Evolutionary conservation across 2,329 filamentous ascomycete species (phyloP).

Genomic region (Pseudodiploospora longispora): DNA sequence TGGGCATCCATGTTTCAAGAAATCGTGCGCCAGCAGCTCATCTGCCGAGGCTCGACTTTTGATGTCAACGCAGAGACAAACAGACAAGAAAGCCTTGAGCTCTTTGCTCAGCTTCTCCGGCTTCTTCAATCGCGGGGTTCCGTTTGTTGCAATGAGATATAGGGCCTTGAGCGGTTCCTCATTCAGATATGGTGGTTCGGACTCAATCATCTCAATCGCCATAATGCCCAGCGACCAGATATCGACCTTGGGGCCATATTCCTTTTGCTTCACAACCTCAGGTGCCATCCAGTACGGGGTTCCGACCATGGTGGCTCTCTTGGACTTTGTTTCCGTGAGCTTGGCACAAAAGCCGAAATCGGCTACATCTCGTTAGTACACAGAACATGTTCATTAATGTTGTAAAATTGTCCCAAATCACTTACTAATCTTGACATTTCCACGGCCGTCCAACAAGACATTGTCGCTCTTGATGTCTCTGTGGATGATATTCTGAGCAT

Average conservation of each 20-base stretch:
- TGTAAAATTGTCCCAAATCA: slow-evolving; percentile 16
- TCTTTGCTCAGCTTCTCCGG: slow-evolving; percentile 97
- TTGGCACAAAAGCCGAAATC: slow-evolving; percentile 99
- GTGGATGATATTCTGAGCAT: slow-evolving; percentile 95
- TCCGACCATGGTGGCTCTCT: slow-evolving; percentile 98
- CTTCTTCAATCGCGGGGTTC: slow-evolving; percentile 93
- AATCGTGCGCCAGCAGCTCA: slow-evolving; percentile 86
- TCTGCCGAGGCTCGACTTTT: slow-evolving; percentile 86
- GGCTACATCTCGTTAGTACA: slow-evolving; percentile 47
- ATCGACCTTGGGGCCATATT: slow-evolving; percentile 96
- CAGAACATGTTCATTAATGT: not conserved
- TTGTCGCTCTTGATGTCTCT: slow-evolving; percentile 99
- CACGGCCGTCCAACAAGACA: slow-evolving; percentile 84
- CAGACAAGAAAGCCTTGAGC: slow-evolving; percentile 91
- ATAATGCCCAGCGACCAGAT: slow-evolving; percentile 99
- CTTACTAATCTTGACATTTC: slow-evolving; percentile 96
- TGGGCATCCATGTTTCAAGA: slow-evolving; percentile 85
- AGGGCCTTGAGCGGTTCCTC: slow-evolving; percentile 96
- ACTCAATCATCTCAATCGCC: slow-evolving; percentile 99
- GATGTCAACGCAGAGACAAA: slow-evolving; percentile 94
- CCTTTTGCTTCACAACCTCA: slow-evolving; percentile 98
- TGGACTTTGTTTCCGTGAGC: slow-evolving; percentile 91
- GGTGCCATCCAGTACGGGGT: slow-evolving; percentile 99
- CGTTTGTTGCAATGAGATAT: slow-evolving; percentile 96
- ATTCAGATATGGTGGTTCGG: slow-evolving; percentile 94